Evolutionary conservation across 208 protist genomes (phyloP).

Genomic region (Crithidia bombi): DNA sequence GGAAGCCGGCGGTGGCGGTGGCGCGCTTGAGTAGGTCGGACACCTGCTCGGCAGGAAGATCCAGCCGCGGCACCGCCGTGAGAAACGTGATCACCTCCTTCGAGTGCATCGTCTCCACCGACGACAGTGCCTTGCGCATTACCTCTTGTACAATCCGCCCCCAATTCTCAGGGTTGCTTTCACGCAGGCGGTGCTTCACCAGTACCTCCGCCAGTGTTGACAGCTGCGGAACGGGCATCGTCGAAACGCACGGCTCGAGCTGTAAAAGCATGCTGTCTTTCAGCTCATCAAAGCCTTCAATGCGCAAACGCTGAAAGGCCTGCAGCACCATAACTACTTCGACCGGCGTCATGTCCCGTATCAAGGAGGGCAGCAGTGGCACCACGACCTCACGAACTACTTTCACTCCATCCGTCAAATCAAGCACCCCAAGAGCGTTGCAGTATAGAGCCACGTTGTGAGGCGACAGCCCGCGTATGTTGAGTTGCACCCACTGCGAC

Average conservation of each 20-base stretch:
- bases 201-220: conserved; percentile 74
- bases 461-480: conserved; percentile 61
- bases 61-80: conserved; percentile 37
- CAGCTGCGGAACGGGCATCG: conserved; percentile 74
- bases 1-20: conserved; percentile 61
- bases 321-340: conserved; percentile 88
- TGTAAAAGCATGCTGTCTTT: conserved; percentile 55
- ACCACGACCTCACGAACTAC: conserved; percentile 53
- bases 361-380: conserved; percentile 49
- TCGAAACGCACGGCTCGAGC: conserved; percentile 52
- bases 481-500: conserved; percentile 66
- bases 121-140: conserved; percentile 36
- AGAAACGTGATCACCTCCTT: conserved; percentile 73
- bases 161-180: conserved; percentile 46
- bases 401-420: conserved; percentile 35
- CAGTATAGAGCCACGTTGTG: conserved; percentile 83
- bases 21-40: conserved; percentile 52
- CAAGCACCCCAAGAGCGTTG: conserved; percentile 68
- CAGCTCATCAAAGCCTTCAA: conserved; percentile 43
- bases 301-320: conserved; percentile 60
- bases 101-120: conserved; percentile 71
- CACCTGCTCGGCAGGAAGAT: conserved; percentile 47
- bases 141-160: conserved; percentile 39
- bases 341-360: conserved; percentile 75
- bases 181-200: conserved; percentile 35